phyloP scores from a whole-genome alignment of 768 basidiomycete species.

The Rhodotorula taiwanensis region DNA sequence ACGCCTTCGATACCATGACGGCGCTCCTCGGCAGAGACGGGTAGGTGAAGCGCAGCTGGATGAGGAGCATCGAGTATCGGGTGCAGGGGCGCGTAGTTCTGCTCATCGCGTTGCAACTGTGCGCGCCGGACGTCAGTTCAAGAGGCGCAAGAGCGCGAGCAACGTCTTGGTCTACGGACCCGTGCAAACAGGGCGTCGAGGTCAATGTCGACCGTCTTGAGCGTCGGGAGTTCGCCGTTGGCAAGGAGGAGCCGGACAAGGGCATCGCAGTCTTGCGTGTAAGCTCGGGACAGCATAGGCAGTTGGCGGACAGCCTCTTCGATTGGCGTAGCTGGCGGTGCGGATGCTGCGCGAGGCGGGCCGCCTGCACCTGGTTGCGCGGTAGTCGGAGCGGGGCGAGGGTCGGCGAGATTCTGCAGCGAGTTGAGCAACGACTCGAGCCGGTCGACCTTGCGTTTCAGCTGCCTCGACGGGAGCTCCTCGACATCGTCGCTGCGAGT shows the following conservation, averaged over 20 bases:
- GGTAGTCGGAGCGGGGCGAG: no score
- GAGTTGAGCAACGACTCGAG: slow-evolving; percentile 17
- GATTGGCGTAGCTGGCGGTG: background rate
- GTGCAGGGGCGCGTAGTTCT: background rate
- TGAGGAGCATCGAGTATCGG: background rate
- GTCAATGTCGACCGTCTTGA: background rate
- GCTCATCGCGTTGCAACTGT: background rate
- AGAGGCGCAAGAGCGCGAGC: background rate
- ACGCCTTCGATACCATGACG: background rate
- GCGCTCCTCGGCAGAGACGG: slow-evolving; percentile 9
- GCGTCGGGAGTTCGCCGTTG: background rate
- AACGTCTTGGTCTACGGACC: background rate
- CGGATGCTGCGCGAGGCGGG: no score
- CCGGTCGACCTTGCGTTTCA: slow-evolving; percentile 25
- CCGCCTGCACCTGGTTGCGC: no score
- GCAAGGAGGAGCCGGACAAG: background rate
- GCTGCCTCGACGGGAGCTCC: slow-evolving; percentile 21
- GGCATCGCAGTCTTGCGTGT: background rate
- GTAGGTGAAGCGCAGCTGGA: slow-evolving; percentile 1
- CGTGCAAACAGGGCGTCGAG: no score
- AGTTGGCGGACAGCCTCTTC: background rate
- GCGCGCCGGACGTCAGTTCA: background rate
- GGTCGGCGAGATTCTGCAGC: background rate
- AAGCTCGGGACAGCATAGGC: no score
- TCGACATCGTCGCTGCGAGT: slow-evolving; percentile 19